Conservation (phyloP, 352 stramenopile genomes). For the Globisporangium recalcitrans region DNA sequence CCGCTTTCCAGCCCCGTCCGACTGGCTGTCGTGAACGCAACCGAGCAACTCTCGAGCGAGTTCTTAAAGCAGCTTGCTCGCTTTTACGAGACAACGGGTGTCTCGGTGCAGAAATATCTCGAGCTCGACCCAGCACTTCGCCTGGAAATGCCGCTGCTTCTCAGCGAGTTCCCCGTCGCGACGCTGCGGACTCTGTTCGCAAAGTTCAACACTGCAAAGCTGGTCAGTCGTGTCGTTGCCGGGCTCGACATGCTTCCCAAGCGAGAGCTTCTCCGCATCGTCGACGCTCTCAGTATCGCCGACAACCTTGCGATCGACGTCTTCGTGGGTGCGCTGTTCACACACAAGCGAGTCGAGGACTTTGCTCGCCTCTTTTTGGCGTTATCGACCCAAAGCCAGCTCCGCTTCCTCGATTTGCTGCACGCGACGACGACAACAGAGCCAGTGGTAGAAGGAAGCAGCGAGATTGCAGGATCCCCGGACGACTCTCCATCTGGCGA, state of each 20-base stretch:
- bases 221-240: conserved; percentile 34
- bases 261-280: conserved; percentile 38
- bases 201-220: conserved; percentile 48
- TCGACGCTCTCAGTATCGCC: conserved; percentile 38
- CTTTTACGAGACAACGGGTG: conserved; percentile 48
- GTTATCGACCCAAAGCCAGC: conserved; percentile 31
- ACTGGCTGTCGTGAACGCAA: conserved; percentile 29
- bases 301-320: conserved; percentile 26
- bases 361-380: conserved; percentile 41
- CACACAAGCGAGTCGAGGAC: conserved; percentile 26
- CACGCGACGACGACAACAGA: conserved; percentile 6
- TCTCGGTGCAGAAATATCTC: conserved; percentile 31
- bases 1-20: conserved; percentile 24
- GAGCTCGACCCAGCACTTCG: conserved; percentile 32
- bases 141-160: conserved; percentile 23
- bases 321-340: conserved; percentile 37
- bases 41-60: conserved; percentile 19
- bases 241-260: conserved; percentile 33
- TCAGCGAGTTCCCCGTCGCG: conserved; percentile 49
- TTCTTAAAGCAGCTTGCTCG: conserved; percentile 47
- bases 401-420: conserved; percentile 31
- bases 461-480: conserved; percentile 5
- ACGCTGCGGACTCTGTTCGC: conserved; percentile 40
- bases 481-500: too few species aligned
- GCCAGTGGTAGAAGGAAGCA: conserved; percentile 13